Conservation (phyloP, 1,284 basidiomycete genomes). For the Boletellus dicymbophilus region DNA sequence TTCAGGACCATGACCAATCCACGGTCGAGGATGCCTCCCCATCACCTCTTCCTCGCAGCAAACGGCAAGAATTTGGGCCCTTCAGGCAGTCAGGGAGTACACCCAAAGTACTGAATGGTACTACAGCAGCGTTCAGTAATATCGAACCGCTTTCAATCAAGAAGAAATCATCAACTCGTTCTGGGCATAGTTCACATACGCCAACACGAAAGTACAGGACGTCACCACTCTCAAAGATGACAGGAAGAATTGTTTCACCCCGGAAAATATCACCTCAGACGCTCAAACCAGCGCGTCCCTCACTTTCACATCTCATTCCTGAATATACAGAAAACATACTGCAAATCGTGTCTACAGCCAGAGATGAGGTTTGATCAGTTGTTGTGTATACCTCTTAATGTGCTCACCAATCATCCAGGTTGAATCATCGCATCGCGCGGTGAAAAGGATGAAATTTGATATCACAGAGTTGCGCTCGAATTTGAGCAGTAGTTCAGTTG, state of each 20-base stretch:
- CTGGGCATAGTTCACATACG: constrained; percentile 40
- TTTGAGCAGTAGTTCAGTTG: constrained; percentile 30
- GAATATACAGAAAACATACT: constrained; percentile 47
- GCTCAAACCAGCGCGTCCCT: constrained; percentile 26
- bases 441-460: constrained; percentile 74
- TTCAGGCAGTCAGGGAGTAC: constrained; percentile 49
- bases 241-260: constrained; percentile 49
- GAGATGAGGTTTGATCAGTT: constrained; percentile 56
- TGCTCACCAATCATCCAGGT: constrained; percentile 44
- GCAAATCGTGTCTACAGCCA: constrained; percentile 53
- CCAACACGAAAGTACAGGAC: constrained; percentile 46
- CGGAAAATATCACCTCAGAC: constrained; percentile 56
- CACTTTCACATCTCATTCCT: constrained; percentile 23
- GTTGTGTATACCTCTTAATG: not conserved
- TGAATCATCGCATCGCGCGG: constrained; percentile 60
- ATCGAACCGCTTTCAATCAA: constrained; percentile 79
- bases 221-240: constrained; percentile 49
- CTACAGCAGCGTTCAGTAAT: constrained; percentile 20
- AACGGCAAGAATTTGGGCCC: constrained; percentile 61
- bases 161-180: constrained; percentile 67
- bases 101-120: constrained; percentile 40
- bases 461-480: constrained; percentile 41
- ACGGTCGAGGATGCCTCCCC: constrained; percentile 27
- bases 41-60: constrained; percentile 65
- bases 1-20: constrained; percentile 30